These are phyloP conservation scores for Paxillus involutus DNA, from an alignment of 768 basidiomycete genomes.

Conservation along the genomic window DNA sequence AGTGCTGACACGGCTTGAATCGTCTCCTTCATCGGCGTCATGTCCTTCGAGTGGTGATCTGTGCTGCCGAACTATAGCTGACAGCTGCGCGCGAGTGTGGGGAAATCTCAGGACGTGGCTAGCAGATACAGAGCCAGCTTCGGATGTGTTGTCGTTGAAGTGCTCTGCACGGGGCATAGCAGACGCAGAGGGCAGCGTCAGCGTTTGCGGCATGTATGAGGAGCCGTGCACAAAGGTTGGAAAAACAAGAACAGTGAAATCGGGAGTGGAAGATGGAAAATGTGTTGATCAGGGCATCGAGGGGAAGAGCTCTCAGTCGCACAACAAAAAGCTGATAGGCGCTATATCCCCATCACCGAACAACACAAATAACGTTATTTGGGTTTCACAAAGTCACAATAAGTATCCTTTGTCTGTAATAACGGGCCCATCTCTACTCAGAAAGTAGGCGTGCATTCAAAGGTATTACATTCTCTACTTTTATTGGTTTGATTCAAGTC, in stretches of 20 bases:
- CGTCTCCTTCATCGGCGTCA: constrained; percentile 59
- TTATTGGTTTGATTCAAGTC: neutral
- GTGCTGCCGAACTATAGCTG: constrained; percentile 70
- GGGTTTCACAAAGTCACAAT: neutral
- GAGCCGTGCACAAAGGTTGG: constrained; percentile 5
- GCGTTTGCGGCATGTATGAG: constrained; percentile 23
- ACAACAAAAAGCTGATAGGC: constrained; percentile 16
- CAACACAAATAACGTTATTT: constrained; percentile 26
- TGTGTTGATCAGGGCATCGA: constrained; percentile 23
- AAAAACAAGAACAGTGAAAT: neutral
- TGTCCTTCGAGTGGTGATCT: constrained; percentile 53
- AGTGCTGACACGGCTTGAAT: constrained; percentile 54
- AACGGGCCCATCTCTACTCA: no score
- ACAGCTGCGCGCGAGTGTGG: constrained; percentile 81
- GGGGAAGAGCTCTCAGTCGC: constrained; percentile 15
- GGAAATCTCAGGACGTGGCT: constrained; percentile 54
- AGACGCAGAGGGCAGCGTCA: constrained; percentile 21
- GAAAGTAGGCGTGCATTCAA: no score
- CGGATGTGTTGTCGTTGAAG: constrained; percentile 19
- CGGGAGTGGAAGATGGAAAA: constrained; percentile 10
- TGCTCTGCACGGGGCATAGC: constrained; percentile 6
- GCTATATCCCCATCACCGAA: constrained; percentile 3
- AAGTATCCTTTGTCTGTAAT: no score
- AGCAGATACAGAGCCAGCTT: constrained; percentile 8
- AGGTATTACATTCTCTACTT: no score